A percentile compares a stretch with the other conserved stretches of the same genome.
These are phyloP conservation scores for Cicer yamashitae DNA, from an alignment of 306 rosid species.

Conservation along the genomic window DNA sequence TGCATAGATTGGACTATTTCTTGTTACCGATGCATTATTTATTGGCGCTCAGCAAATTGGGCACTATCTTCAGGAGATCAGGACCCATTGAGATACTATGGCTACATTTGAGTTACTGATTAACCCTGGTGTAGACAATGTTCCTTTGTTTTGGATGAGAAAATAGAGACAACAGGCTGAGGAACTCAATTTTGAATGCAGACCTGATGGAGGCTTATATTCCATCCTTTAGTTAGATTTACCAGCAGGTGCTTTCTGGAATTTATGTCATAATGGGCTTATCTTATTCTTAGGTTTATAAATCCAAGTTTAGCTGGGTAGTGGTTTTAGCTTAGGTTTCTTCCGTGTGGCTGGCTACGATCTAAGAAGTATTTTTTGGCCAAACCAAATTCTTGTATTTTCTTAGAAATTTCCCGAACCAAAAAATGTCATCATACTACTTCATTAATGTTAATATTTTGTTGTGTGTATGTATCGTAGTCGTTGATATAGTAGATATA, in stretches of 20 bases:
- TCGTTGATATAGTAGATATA: slow-evolving; percentile 1
- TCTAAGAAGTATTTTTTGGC: slow-evolving; percentile 4
- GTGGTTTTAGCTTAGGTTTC: slow-evolving; percentile 31
- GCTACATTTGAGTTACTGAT: slow-evolving; percentile 38
- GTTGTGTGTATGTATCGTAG: neutral
- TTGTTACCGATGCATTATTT: slow-evolving; percentile 72
- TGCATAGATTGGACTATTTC: slow-evolving; percentile 71
- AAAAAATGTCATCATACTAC: slow-evolving; percentile 20
- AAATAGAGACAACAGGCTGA: slow-evolving; percentile 34
- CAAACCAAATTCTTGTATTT: slow-evolving; percentile 27
- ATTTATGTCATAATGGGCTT: slow-evolving; percentile 22
- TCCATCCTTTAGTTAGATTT: slow-evolving; percentile 39
- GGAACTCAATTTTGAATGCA: slow-evolving; percentile 46
- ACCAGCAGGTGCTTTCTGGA: slow-evolving; percentile 13
- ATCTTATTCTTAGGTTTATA: slow-evolving; percentile 31
- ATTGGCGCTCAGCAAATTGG: slow-evolving; percentile 77
- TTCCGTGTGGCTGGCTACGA: slow-evolving; percentile 19
- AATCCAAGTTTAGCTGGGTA: slow-evolving; percentile 37
- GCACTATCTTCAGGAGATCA: slow-evolving; percentile 76
- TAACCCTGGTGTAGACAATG: slow-evolving; percentile 11
- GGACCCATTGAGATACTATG: slow-evolving; percentile 57
- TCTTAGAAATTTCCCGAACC: slow-evolving; percentile 22
- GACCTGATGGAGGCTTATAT: slow-evolving; percentile 21
- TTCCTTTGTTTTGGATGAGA: slow-evolving; percentile 38
- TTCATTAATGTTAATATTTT: slow-evolving; percentile 33